Evolutionary conservation across 1,139 yeast species (phyloP).

Genomic region (Geotrichum histeridarum): DNA sequence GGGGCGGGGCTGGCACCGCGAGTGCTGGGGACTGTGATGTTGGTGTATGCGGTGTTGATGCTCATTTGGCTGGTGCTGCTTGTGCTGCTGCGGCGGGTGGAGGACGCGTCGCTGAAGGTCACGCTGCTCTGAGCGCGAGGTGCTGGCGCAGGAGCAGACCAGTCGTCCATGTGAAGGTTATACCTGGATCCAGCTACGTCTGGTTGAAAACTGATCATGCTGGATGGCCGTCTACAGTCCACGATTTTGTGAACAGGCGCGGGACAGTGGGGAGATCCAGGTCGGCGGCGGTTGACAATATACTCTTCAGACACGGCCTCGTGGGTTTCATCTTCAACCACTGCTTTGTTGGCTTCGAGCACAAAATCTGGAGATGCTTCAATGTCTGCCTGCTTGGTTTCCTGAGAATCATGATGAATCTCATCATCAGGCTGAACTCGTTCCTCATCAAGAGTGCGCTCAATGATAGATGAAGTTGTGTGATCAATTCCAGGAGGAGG

Average conservation of each 20-base stretch:
- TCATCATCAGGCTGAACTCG: too few relatives aligned
- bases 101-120: background rate
- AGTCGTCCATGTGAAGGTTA: background rate
- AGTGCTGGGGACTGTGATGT: background rate
- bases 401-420: too few relatives aligned
- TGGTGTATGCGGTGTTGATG: background rate
- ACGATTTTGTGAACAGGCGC: conserved; percentile 7
- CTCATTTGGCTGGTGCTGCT: background rate
- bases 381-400: too few relatives aligned
- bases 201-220: background rate
- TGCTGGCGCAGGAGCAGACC: background rate
- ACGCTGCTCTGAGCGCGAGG: background rate
- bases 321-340: background rate
- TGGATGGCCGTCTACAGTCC: background rate
- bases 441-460: too few relatives aligned
- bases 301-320: conserved; percentile 4
- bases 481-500: conserved; percentile 4
- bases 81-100: background rate
- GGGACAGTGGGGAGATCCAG: conserved; percentile 5
- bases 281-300: conserved; percentile 2
- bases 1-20: background rate
- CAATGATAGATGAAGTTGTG: too few relatives aligned
- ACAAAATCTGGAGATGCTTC: background rate
- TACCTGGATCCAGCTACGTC: background rate
- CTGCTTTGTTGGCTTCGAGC: background rate